Evolutionary conservation across 345 rosid species (phyloP).

Genomic region (Corchorus olitorius): DNA sequence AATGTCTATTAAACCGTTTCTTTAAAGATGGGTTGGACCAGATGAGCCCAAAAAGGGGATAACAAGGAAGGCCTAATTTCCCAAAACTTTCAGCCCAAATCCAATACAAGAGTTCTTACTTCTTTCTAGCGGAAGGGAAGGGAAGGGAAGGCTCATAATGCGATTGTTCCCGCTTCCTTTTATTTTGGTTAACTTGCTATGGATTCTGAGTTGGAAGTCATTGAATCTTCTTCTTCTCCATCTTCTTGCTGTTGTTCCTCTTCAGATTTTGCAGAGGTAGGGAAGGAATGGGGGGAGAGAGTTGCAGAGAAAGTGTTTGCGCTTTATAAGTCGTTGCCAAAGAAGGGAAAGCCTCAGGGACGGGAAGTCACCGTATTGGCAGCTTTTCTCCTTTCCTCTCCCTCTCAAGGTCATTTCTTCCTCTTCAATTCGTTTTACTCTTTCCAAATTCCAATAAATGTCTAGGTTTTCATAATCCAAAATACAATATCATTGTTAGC

Average conservation of each 20-base stretch:
- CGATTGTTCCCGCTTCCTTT: neutral
- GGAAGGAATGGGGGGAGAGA: neutral
- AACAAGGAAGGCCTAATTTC: too few species aligned
- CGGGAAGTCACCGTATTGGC: constrained; percentile 80
- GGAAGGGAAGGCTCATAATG: neutral
- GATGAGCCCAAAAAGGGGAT: too few species aligned
- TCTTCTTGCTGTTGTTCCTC: neutral
- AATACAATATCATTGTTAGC: neutral
- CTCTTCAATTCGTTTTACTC: neutral
- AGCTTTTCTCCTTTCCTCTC: constrained; percentile 79
- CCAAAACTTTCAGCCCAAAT: neutral
- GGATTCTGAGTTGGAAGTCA: constrained; percentile 8
- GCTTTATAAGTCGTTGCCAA: constrained; percentile 1
- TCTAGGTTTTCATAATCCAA: neutral
- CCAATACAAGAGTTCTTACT: neutral
- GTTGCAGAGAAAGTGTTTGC: constrained; percentile 19
- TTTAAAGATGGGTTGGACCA: neutral
- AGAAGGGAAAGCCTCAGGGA: constrained; percentile 74
- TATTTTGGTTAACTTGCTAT: neutral
- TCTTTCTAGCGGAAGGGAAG: neutral
- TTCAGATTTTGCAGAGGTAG: neutral
- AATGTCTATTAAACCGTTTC: too few species aligned
- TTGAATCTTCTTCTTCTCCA: neutral
- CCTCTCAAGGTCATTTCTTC: constrained; percentile 54
- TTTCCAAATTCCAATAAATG: neutral